Conservation (phyloP, 371 early-diverging fungal species). For the Cokeromyces recurvatus region DNA sequence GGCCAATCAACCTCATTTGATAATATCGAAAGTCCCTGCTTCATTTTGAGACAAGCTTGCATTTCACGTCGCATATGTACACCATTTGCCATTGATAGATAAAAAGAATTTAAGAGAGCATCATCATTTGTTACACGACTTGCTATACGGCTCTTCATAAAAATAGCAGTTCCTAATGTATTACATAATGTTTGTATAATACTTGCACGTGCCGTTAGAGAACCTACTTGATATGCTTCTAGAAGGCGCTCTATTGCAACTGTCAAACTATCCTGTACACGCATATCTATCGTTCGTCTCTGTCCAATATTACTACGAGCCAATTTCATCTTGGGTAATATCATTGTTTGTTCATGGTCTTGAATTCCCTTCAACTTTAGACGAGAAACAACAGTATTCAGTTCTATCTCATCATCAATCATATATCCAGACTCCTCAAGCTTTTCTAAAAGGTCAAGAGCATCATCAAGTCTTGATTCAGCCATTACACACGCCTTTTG, state of each 20-base stretch:
- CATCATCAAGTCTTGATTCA: not conserved
- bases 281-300: not conserved
- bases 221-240: constrained; percentile 15
- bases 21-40: no score
- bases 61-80: constrained; percentile 51
- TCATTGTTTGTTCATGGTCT: no score
- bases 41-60: constrained; percentile 25
- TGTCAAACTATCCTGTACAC: constrained; percentile 16
- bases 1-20: no score
- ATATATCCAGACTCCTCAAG: not conserved
- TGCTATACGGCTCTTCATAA: constrained; percentile 19
- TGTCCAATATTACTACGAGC: constrained; percentile 1
- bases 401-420: constrained; percentile 4
- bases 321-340: constrained; percentile 2
- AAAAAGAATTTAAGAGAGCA: constrained; percentile 24
- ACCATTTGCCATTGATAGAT: constrained; percentile 48
- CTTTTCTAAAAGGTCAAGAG: constrained; percentile 1
- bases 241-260: constrained; percentile 18
- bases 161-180: constrained; percentile 12
- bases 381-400: constrained; percentile 11
- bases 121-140: constrained; percentile 13
- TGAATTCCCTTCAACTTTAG: constrained; percentile 1
- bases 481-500: constrained; percentile 4
- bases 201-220: constrained; percentile 6
- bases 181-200: constrained; percentile 20